phyloP scores from a whole-genome alignment of 2,329 filamentous ascomycete species.

The Colletotrichum sp. region DNA sequence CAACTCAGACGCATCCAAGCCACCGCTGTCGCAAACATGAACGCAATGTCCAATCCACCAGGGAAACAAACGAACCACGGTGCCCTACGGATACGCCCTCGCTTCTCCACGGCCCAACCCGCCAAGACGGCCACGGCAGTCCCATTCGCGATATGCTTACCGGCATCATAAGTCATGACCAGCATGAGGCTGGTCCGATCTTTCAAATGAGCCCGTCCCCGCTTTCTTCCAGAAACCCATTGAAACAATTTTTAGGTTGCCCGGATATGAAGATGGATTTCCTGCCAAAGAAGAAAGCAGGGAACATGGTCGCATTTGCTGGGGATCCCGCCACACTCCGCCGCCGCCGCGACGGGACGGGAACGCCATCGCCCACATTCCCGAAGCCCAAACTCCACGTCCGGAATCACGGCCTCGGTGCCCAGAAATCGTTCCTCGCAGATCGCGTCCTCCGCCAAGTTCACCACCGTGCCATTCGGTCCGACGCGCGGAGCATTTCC shows the following conservation, averaged over 20 bases:
- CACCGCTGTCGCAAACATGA: not conserved
- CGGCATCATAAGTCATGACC: not conserved
- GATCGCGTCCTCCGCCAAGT: not conserved
- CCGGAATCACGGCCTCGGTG: not conserved
- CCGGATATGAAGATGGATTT: not conserved
- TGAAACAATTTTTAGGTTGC: not conserved
- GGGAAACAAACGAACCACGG: not conserved
- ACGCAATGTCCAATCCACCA: not conserved
- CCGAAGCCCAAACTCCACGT: not conserved
- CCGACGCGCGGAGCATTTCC: not conserved
- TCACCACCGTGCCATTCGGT: not conserved
- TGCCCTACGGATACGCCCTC: not conserved
- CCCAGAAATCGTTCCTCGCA: not conserved
- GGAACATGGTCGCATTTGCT: not conserved
- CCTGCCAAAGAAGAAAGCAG: not conserved
- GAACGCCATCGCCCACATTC: conserved; percentile 2
- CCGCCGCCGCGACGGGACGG: not conserved
- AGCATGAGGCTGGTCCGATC: not conserved
- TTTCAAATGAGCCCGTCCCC: not conserved
- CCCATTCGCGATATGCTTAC: not conserved
- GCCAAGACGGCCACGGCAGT: conserved; percentile 6
- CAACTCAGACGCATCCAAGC: not conserved
- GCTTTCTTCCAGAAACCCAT: conserved; percentile 2
- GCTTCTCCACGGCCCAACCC: not conserved
- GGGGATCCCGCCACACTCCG: not conserved